Base-by-base conservation (phyloP, 352 stramenopile species). In the Globisporangium spinosum region DNA sequence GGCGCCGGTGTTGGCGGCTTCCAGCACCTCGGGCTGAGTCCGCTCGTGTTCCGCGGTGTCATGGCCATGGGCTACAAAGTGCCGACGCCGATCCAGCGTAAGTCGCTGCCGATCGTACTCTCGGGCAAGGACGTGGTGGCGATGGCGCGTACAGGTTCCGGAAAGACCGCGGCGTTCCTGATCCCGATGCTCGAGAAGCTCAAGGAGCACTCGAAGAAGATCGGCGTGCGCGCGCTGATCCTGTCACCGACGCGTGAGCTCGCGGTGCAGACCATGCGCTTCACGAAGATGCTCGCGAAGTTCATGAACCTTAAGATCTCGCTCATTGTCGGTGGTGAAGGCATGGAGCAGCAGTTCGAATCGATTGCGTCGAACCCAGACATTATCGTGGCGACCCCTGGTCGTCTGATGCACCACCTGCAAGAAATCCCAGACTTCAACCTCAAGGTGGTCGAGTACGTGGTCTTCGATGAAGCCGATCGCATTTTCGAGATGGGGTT, bases 401-500 rank as follows among this genome's bases (percentile, higher is more conserved):
- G 95, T 58, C 90, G 96, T 45, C 78, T 98, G 20, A 97, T 98
- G 85, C 95, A 98, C 75, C 85, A 94, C 56, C 72, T 98, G 65
- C 85, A 97, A 71, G 90, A 98, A 75, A 97, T 98, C 64, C 83
- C 89, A 7, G 93, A 98, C 68, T 98, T 99, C 72, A 95, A 92
- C 62, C 78, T 98, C 45, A 94, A 95, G 65, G 70, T 75, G 25
- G 86, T 98, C 35, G 89, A 98, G 72, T 95, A 95, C 65, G 85
- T 95, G 5, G 95, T 99, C 0, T 98, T 99, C 72, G 98, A 99
- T 73, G 98, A 99, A 76, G 98, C 98, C 13, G 98, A 99, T 87
- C 89, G 98, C 40, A 89, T 99, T 17, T 99, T 99, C 77, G 98
- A 99, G 76, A 99, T 99, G 98, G 98, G 98, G 17, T 99, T 99